These are phyloP conservation scores for Trypanosomatidae sp. DNA, from an alignment of 208 protist genomes.

Conservation along the genomic window DNA sequence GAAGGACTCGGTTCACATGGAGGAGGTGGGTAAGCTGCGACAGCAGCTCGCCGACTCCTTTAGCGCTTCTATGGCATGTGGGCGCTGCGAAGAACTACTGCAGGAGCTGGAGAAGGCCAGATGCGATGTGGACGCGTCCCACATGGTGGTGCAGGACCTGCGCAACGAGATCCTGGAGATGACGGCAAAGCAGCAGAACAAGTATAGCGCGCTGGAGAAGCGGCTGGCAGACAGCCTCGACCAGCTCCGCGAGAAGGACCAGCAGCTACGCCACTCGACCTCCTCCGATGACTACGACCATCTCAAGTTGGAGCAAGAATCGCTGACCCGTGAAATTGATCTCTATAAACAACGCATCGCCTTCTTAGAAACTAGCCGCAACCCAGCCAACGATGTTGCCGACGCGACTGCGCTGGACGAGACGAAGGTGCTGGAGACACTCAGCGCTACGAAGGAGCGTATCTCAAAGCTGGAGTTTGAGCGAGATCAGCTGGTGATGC, in stretches of 20 bases:
- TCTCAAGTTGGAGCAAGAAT: constrained; percentile 40
- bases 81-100: constrained; percentile 22
- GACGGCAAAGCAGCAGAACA: constrained; percentile 37
- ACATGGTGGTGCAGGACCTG: constrained; percentile 25
- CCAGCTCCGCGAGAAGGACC: constrained; percentile 28
- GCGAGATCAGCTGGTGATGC: constrained; percentile 40
- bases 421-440: constrained; percentile 46
- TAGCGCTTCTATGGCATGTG: constrained; percentile 16
- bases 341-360: constrained; percentile 39
- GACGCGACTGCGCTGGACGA: constrained; percentile 33
- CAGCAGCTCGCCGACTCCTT: constrained; percentile 29
- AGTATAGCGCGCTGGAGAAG: constrained; percentile 35
- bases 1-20: constrained; percentile 19
- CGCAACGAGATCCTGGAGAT: constrained; percentile 27
- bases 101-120: constrained; percentile 25
- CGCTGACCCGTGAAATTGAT: constrained; percentile 40
- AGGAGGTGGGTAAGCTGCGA: constrained; percentile 17
- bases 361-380: constrained; percentile 27
- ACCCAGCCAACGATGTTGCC: constrained; percentile 4
- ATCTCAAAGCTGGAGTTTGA: constrained; percentile 69
- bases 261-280: constrained; percentile 32
- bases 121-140: constrained; percentile 19
- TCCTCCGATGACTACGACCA: constrained; percentile 32
- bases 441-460: constrained; percentile 56
- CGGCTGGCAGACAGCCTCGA: constrained; percentile 42